Conservation (phyloP, 352 stramenopile species). For the Globisporangium alternatum region DNA sequence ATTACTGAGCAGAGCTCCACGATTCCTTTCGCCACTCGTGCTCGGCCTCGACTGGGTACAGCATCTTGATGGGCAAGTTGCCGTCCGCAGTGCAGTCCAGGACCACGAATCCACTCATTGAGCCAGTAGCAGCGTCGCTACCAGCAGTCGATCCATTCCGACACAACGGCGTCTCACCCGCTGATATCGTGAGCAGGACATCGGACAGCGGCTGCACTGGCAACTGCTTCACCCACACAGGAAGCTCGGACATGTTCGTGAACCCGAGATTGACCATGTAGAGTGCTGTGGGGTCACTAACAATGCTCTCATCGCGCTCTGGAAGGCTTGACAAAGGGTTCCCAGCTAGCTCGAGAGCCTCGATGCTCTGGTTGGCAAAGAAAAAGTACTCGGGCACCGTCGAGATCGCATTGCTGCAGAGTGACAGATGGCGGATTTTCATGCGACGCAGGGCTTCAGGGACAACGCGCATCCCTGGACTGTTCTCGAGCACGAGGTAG, state of each 20-base stretch:
- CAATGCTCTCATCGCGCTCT: background rate
- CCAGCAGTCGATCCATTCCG: background rate
- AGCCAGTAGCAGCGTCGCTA: background rate
- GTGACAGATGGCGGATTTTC: conserved; percentile 4
- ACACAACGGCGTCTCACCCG: conserved; percentile 5
- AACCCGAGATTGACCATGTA: conserved; percentile 6
- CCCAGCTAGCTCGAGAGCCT: conserved; percentile 9
- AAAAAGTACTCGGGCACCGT: background rate
- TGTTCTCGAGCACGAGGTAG: conserved; percentile 15
- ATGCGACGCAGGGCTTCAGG: conserved; percentile 4
- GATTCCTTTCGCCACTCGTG: background rate
- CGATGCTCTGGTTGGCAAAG: conserved; percentile 2
- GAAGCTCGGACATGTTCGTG: background rate
- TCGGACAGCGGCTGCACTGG: background rate
- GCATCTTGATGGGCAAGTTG: background rate
- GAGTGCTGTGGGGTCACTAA: background rate
- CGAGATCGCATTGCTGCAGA: conserved; percentile 13
- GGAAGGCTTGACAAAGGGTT: conserved; percentile 5
- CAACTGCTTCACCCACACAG: background rate
- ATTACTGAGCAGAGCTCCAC: background rate
- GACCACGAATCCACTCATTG: background rate
- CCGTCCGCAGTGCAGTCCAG: background rate
- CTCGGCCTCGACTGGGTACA: conserved; percentile 6
- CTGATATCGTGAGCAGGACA: conserved; percentile 3
- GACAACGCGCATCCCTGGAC: background rate